Conservation (phyloP, 1,284 basidiomycete genomes). For the Microbotryomycetes sp. region DNA sequence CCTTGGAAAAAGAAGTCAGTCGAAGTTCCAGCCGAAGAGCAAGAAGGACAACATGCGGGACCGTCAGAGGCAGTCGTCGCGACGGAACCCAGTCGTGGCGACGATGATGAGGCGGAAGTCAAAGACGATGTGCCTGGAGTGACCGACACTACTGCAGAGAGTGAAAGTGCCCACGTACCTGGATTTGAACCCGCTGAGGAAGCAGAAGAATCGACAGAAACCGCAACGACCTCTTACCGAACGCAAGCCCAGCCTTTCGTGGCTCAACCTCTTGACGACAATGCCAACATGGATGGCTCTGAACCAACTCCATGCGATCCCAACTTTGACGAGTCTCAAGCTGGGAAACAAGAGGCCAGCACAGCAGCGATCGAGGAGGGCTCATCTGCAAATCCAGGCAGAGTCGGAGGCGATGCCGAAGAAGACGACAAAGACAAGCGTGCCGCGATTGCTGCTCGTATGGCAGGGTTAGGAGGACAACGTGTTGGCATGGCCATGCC, state of each 20-base stretch:
- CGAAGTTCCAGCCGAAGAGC: constrained; percentile 19
- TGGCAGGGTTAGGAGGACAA: background rate
- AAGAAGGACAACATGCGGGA: background rate
- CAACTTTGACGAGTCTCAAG: constrained; percentile 18
- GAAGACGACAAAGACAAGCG: constrained; percentile 13
- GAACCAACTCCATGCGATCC: constrained; percentile 25
- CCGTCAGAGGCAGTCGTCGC: constrained; percentile 3
- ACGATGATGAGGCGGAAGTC: constrained; percentile 34
- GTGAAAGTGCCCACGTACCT: constrained; percentile 10
- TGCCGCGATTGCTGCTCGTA: background rate
- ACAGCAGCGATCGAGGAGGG: background rate
- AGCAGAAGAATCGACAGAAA: constrained; percentile 1
- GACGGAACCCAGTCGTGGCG: constrained; percentile 37
- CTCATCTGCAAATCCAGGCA: no score
- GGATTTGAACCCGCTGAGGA: constrained; percentile 20
- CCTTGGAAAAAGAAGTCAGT: constrained; percentile 49
- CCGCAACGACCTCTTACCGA: background rate
- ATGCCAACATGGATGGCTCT: constrained; percentile 21
- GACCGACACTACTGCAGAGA: constrained; percentile 29
- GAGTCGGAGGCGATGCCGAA: constrained; percentile 13
- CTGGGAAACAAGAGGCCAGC: constrained; percentile 4
- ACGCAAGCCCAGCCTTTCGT: constrained; percentile 37
- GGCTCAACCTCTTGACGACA: constrained; percentile 27
- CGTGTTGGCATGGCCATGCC: background rate
- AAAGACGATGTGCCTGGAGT: constrained; percentile 42